phyloP scores from a whole-genome alignment of 129 eudicot species.

The Calendula officinalis region DNA sequence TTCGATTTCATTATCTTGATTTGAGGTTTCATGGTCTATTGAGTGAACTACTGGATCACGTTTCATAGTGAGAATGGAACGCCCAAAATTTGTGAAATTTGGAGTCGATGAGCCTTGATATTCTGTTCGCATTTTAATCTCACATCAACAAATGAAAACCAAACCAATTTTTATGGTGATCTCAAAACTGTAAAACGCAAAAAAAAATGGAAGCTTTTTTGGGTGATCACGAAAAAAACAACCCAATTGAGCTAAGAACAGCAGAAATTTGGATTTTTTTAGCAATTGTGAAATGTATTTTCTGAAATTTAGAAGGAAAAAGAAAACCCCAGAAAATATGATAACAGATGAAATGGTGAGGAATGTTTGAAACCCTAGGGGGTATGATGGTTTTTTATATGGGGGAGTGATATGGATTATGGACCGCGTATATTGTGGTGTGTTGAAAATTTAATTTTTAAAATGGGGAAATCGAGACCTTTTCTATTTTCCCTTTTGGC shows the following conservation, averaged over 20 bases:
- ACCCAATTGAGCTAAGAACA: not conserved
- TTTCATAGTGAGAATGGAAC: conserved; percentile 50
- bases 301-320: too few relatives aligned
- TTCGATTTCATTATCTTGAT: conserved; percentile 43
- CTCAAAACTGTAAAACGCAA: not conserved
- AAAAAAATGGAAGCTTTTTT: conserved; percentile 15
- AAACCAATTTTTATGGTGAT: not conserved
- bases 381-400: conserved; percentile 16
- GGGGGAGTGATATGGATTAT: conserved; percentile 25
- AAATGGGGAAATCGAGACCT: conserved; percentile 4
- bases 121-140: conserved; percentile 33
- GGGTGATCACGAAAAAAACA: not conserved
- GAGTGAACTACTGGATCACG: conserved; percentile 64
- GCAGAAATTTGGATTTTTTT: not conserved
- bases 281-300: conserved; percentile 1
- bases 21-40: conserved; percentile 41
- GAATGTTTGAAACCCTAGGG: conserved; percentile 21
- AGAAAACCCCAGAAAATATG: conserved; percentile 16
- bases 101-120: conserved; percentile 53
- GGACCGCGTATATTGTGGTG: conserved; percentile 45
- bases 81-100: conserved; percentile 33
- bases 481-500: conserved; percentile 4
- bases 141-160: conserved; percentile 13
- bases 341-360: conserved; percentile 13
- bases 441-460: conserved; percentile 22